Conservation (phyloP, 257 asterid genomes). For the Perilla frutescens region DNA sequence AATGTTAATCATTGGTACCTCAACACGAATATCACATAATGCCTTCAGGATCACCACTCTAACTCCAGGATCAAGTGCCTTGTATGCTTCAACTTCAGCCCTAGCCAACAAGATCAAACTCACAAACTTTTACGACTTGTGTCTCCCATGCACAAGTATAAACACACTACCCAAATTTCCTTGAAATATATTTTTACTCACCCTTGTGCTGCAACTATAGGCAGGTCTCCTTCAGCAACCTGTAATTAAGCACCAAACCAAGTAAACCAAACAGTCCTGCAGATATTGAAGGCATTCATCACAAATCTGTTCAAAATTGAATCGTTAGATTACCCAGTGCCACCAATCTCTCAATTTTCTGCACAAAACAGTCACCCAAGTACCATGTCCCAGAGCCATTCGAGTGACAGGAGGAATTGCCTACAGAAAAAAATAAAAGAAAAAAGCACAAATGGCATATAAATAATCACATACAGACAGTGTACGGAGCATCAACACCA, state of each 20-base stretch:
- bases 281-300: slow-evolving; percentile 16
- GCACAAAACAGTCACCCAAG: slow-evolving; percentile 96
- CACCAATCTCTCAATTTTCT: slow-evolving; percentile 96
- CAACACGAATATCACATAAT: slow-evolving; percentile 96
- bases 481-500: not conserved
- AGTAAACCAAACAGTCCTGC: slow-evolving; percentile 31
- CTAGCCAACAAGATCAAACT: slow-evolving; percentile 45
- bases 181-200: slow-evolving; percentile 45
- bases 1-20: slow-evolving; percentile 58
- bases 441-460: slow-evolving; percentile 13
- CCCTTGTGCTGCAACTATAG: slow-evolving; percentile 99
- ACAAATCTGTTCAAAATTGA: slow-evolving; percentile 28
- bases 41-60: slow-evolving; percentile 96
- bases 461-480: not conserved
- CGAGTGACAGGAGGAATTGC: slow-evolving; percentile 97
- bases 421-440: slow-evolving; percentile 47
- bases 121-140: slow-evolving; percentile 25
- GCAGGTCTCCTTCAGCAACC: slow-evolving; percentile 98
- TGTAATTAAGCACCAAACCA: slow-evolving; percentile 45
- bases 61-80: slow-evolving; percentile 81
- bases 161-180: slow-evolving; percentile 23
- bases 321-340: slow-evolving; percentile 84
- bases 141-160: slow-evolving; percentile 25
- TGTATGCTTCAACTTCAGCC: slow-evolving; percentile 88
- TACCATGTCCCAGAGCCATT: slow-evolving; percentile 84